phyloP scores from a whole-genome alignment of 2,329 filamentous ascomycete genomes.

The Ascochyta rabiei region DNA sequence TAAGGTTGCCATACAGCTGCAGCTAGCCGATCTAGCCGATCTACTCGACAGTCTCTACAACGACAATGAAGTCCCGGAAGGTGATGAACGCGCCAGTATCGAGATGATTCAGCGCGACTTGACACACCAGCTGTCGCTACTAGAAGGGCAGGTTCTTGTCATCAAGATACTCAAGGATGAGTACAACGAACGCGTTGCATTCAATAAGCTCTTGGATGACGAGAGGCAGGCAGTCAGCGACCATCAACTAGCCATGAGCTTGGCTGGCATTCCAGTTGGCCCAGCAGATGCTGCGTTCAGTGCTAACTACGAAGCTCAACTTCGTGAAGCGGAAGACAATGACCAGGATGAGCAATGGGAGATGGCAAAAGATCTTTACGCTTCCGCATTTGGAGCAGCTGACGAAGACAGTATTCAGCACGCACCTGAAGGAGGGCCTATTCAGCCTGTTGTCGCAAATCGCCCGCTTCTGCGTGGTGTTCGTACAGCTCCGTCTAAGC shows the following conservation, averaged over 20 bases:
- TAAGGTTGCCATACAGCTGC: constrained; percentile 20
- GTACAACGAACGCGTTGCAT: constrained; percentile 7
- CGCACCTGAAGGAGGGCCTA: no score
- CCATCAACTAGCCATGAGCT: constrained; percentile 19
- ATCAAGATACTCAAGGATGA: constrained; percentile 20
- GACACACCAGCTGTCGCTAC: constrained; percentile 4
- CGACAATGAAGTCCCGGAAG: neutral
- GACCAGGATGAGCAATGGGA: neutral
- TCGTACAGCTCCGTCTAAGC: neutral
- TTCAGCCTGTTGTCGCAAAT: neutral
- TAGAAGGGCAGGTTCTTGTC: constrained; percentile 18
- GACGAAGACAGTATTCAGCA: no score
- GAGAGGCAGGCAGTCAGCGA: constrained; percentile 21
- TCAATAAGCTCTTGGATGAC: constrained; percentile 17
- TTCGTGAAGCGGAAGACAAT: neutral
- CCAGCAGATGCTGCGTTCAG: no score
- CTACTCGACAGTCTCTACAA: neutral
- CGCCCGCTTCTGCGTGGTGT: neutral
- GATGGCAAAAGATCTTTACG: neutral
- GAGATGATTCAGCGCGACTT: constrained; percentile 5
- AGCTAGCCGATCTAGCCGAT: constrained; percentile 12
- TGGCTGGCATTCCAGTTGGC: constrained; percentile 1
- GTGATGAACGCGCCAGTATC: constrained; percentile 9
- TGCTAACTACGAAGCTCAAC: neutral
- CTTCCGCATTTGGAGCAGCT: neutral